These are phyloP conservation scores for Purpureocillium lavendulum DNA, from an alignment of 2,329 filamentous ascomycete species.

Conservation along the genomic window DNA sequence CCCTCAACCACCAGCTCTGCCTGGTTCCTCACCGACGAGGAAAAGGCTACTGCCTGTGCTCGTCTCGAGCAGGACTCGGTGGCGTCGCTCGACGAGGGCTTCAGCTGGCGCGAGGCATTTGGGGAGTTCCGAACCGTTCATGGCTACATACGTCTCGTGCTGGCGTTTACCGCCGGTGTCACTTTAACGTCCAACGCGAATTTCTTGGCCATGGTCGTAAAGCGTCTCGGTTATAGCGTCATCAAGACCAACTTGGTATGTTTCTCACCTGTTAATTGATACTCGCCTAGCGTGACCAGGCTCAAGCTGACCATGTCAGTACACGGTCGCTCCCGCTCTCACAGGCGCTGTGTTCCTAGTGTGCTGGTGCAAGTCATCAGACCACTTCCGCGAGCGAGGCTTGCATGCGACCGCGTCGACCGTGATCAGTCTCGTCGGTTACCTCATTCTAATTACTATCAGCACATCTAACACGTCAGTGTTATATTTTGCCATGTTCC, in stretches of 20 bases:
- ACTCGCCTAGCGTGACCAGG: too few species aligned
- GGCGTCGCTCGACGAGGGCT: background rate
- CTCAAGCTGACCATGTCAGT: too few species aligned
- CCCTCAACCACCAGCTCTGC: background rate
- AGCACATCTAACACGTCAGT: slow-evolving; percentile 3
- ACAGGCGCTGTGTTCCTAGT: slow-evolving; percentile 2
- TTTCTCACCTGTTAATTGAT: too few species aligned
- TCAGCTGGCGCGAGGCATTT: background rate
- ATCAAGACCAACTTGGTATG: slow-evolving; percentile 7
- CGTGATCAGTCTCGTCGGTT: slow-evolving; percentile 4
- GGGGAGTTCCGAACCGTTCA: background rate
- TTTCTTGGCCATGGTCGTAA: slow-evolving; percentile 6
- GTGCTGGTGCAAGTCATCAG: slow-evolving; percentile 1
- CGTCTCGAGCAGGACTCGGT: slow-evolving; percentile 5
- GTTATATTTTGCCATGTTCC: slow-evolving; percentile 7
- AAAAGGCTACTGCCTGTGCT: slow-evolving; percentile 1
- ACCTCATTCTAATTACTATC: slow-evolving; percentile 3
- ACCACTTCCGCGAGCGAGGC: slow-evolving; percentile 3
- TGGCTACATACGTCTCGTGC: slow-evolving; percentile 2
- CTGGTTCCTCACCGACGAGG: slow-evolving; percentile 2
- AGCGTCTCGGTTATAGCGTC: slow-evolving; percentile 1
- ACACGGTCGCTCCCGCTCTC: slow-evolving; percentile 2
- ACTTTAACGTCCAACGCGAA: slow-evolving; percentile 5
- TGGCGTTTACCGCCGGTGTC: slow-evolving; percentile 1
- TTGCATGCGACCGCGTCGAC: background rate